Evolutionary conservation across 805 yeast genomes (phyloP).

Genomic region (Hemisphaericaspora nanyangensis): DNA sequence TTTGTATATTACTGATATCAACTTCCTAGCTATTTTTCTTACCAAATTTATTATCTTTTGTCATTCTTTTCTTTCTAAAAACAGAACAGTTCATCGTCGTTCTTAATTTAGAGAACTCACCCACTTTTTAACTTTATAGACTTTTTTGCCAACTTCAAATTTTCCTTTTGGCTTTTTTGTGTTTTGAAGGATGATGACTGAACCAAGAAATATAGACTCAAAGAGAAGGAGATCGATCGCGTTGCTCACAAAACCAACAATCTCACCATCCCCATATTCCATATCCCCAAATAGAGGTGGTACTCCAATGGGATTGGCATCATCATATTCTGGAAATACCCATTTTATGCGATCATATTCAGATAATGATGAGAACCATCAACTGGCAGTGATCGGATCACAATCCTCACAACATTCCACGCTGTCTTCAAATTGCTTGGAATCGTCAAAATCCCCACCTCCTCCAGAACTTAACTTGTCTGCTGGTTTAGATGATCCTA

Average conservation of each 20-base stretch:
- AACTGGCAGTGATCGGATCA: constrained; percentile 8
- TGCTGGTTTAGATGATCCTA: constrained; percentile 28
- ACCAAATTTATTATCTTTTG: too few species aligned
- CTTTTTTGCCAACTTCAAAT: too few species aligned
- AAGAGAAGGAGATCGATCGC: constrained; percentile 27
- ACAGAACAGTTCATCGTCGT: too few species aligned
- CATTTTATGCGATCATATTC: constrained; percentile 16
- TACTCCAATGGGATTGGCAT: constrained; percentile 7
- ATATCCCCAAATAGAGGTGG: constrained; percentile 10
- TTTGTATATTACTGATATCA: too few species aligned
- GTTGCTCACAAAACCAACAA: constrained; percentile 26
- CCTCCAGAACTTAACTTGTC: constrained; percentile 15
- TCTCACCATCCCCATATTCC: constrained; percentile 23
- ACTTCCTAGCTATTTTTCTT: too few species aligned
- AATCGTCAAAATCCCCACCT: constrained; percentile 1
- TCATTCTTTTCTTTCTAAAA: too few species aligned
- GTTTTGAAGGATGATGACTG: too few species aligned
- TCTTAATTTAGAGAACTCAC: too few species aligned
- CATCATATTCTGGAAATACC: constrained; percentile 13
- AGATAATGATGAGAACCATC: constrained; percentile 5
- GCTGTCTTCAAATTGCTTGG: neutral
- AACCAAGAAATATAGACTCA: constrained; percentile 1
- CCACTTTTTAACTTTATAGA: too few species aligned
- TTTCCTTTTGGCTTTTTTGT: too few species aligned
- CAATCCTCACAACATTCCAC: constrained; percentile 10